Evolutionary conservation across 2,329 filamentous ascomycete species (phyloP).

Genomic region (Myotisia sp.): DNA sequence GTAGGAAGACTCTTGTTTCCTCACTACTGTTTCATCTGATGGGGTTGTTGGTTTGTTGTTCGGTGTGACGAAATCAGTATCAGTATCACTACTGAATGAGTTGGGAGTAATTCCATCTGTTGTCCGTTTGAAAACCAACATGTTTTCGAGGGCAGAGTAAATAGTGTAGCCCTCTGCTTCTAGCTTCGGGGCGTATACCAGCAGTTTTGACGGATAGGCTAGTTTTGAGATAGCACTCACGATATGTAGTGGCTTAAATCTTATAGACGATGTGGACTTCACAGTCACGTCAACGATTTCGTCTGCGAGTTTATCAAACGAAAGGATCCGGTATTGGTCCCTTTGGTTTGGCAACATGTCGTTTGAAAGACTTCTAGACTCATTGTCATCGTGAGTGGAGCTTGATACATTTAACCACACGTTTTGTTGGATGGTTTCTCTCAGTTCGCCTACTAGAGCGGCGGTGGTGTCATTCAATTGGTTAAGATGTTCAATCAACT

Average conservation of each 20-base stretch:
- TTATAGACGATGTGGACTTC: slow-evolving; percentile 18
- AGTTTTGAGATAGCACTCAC: slow-evolving; percentile 26
- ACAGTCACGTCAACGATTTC: slow-evolving; percentile 21
- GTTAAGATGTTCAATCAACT: no score
- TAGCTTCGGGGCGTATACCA: slow-evolving; percentile 27
- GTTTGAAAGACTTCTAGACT: neutral
- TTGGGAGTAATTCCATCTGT: no score
- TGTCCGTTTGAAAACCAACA: slow-evolving; percentile 27
- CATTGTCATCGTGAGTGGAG: neutral
- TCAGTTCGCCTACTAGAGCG: slow-evolving; percentile 1
- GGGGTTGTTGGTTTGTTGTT: no score
- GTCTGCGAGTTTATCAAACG: slow-evolving; percentile 22
- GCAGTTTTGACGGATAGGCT: slow-evolving; percentile 28
- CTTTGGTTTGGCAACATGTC: no score
- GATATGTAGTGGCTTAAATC: slow-evolving; percentile 16
- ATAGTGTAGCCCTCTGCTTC: slow-evolving; percentile 30
- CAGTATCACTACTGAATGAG: slow-evolving; percentile 1
- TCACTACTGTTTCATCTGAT: no score
- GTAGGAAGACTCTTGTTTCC: no score
- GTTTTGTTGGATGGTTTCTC: neutral
- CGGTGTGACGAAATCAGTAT: slow-evolving; percentile 6
- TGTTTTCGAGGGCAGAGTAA: slow-evolving; percentile 27
- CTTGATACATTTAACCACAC: no score
- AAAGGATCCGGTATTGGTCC: slow-evolving; percentile 24
- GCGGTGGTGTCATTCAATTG: slow-evolving; percentile 1